Conservation (phyloP, 108 stramenopile genomes). For the Fragilaria radians region DNA sequence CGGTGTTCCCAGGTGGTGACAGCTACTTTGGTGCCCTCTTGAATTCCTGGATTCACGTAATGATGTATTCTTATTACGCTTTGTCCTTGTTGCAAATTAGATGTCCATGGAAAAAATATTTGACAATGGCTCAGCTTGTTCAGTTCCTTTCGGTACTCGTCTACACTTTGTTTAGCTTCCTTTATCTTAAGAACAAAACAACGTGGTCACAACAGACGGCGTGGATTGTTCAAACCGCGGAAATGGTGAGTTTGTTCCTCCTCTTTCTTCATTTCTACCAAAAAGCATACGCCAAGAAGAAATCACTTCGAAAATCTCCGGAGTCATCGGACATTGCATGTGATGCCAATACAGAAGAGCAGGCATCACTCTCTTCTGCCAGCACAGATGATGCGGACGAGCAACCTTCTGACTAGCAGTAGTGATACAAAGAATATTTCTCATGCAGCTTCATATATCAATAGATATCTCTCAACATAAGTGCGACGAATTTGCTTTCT, state of each 20-base stretch:
- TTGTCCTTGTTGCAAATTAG: constrained; percentile 57
- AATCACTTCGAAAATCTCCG: constrained; percentile 1
- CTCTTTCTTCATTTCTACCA: constrained; percentile 75
- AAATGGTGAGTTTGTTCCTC: constrained; percentile 84
- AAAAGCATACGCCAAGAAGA: constrained; percentile 63
- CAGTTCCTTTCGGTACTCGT: constrained; percentile 93
- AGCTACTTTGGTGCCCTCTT: constrained; percentile 94
- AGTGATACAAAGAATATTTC: not conserved
- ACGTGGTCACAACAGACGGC: constrained; percentile 45
- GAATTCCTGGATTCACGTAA: constrained; percentile 96
- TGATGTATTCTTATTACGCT: constrained; percentile 99
- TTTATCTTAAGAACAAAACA: constrained; percentile 20
- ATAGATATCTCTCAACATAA: no score
- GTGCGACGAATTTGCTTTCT: no score
- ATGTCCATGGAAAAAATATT: constrained; percentile 90
- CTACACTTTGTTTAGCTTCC: constrained; percentile 45
- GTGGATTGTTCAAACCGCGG: constrained; percentile 57
- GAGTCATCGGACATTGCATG: not conserved
- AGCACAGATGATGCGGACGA: constrained; percentile 6
- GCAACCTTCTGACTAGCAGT: not conserved
- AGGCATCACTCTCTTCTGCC: constrained; percentile 2
- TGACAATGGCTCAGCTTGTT: constrained; percentile 91
- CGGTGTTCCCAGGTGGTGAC: constrained; percentile 85
- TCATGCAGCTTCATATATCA: no score
- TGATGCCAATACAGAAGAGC: not conserved